phyloP scores from a whole-genome alignment of 2,329 filamentous ascomycete species.

The Phaeoacremonium minimum region DNA sequence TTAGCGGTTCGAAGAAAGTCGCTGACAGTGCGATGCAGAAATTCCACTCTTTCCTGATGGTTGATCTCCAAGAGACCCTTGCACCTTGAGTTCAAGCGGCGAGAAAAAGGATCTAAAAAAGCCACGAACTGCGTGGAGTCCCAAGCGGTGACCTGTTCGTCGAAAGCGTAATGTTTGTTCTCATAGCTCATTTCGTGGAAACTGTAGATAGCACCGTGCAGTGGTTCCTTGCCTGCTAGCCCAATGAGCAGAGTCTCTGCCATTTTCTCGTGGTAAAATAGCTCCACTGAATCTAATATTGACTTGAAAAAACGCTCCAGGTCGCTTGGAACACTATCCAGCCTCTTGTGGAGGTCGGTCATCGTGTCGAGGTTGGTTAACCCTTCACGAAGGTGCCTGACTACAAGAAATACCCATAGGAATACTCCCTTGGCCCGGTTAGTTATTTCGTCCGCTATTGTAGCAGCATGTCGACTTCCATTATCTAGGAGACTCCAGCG shows the following conservation, averaged over 20 bases:
- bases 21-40: neutral
- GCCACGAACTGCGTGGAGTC: neutral
- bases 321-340: neutral
- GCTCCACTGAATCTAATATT: constrained; percentile 1
- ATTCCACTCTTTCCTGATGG: neutral
- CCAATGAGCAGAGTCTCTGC: neutral
- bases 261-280: constrained; percentile 2
- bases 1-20: neutral
- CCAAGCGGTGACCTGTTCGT: neutral
- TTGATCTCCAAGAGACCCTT: constrained; percentile 1
- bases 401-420: constrained; percentile 9
- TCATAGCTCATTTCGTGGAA: neutral
- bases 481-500: neutral
- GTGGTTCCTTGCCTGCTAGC: neutral
- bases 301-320: neutral
- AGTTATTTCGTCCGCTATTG: constrained; percentile 1
- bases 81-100: neutral
- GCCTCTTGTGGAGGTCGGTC: neutral
- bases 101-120: neutral
- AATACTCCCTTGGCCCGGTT: constrained; percentile 8
- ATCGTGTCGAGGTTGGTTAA: constrained; percentile 3
- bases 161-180: neutral
- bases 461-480: neutral
- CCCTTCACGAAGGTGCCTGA: neutral
- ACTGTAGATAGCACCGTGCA: neutral